phyloP scores from a whole-genome alignment of 1,284 basidiomycete genomes.

The Pseudozyma sp. region DNA sequence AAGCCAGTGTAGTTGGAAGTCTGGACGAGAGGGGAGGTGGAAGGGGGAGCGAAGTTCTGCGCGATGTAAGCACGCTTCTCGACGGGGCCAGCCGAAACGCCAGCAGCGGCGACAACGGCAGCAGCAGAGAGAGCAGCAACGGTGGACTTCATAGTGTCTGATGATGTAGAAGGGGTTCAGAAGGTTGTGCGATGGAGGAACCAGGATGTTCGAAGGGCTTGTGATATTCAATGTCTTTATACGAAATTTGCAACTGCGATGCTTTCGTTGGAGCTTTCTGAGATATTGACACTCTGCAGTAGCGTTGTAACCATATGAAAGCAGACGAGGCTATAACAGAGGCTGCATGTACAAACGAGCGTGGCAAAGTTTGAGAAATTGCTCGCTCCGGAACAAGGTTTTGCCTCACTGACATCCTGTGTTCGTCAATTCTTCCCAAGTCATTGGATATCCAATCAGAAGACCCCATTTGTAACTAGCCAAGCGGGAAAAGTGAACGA shows the following conservation, averaged over 20 bases:
- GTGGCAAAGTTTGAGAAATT: too few relatives aligned
- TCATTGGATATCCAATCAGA: slow-evolving; percentile 13
- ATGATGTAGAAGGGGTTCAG: neutral
- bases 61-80: slow-evolving; percentile 55
- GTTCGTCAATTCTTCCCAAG: too few relatives aligned
- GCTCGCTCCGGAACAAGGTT: neutral
- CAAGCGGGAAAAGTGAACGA: neutral
- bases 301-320: too few relatives aligned
- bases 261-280: too few relatives aligned
- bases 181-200: neutral
- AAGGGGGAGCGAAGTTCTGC: slow-evolving; percentile 70
- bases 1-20: slow-evolving; percentile 70
- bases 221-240: too few relatives aligned
- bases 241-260: too few relatives aligned
- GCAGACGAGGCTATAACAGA: too few relatives aligned
- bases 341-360: too few relatives aligned
- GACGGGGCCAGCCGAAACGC: slow-evolving; percentile 35
- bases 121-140: slow-evolving; percentile 86
- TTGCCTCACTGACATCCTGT: neutral
- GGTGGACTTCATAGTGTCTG: slow-evolving; percentile 71
- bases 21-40: slow-evolving; percentile 67
- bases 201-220: neutral
- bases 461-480: slow-evolving; percentile 3
- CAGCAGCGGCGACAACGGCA: slow-evolving; percentile 73
- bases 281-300: too few relatives aligned